Percentiles rank a stretch among this genome's conserved stretches.
Conservation (phyloP, 768 basidiomycete species). For the Tricholoma sp. region DNA sequence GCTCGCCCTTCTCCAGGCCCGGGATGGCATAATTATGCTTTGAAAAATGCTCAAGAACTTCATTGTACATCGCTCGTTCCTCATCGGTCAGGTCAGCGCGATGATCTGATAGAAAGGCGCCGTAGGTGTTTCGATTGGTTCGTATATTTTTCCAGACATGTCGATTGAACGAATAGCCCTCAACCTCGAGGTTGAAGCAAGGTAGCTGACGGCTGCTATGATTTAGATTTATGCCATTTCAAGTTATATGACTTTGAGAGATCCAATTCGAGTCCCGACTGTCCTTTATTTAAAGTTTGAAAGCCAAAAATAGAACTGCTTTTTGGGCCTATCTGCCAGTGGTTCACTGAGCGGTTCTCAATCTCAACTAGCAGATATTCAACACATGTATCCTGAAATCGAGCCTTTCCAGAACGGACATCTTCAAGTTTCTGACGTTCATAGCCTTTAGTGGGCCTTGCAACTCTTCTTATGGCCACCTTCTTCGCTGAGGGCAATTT, state of each 20-base stretch:
- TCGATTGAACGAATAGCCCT: not conserved
- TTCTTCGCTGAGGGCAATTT: not conserved
- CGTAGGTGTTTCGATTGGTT: constrained; percentile 28
- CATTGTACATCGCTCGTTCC: constrained; percentile 45
- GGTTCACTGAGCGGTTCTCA: no score
- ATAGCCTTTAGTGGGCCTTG: constrained; percentile 63
- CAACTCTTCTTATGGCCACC: not conserved
- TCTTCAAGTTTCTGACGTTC: constrained; percentile 69
- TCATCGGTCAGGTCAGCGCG: constrained; percentile 33
- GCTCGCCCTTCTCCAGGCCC: constrained; percentile 35
- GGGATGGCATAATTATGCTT: constrained; percentile 48
- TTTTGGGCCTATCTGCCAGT: no score
- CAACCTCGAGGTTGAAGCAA: not conserved
- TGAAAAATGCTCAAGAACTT: constrained; percentile 58
- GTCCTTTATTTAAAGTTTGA: no score
- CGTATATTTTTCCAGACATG: constrained; percentile 25
- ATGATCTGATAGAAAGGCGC: constrained; percentile 22
- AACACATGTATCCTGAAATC: constrained; percentile 61
- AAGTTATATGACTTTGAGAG: no score
- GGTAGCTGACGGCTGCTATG: no score
- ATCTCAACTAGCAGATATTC: not conserved
- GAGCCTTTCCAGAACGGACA: constrained; percentile 60
- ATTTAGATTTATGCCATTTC: no score
- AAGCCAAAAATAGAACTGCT: not conserved
- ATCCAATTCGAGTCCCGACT: no score